Base-by-base conservation (phyloP, 306 rosid genomes). In the Neltuma alba region DNA sequence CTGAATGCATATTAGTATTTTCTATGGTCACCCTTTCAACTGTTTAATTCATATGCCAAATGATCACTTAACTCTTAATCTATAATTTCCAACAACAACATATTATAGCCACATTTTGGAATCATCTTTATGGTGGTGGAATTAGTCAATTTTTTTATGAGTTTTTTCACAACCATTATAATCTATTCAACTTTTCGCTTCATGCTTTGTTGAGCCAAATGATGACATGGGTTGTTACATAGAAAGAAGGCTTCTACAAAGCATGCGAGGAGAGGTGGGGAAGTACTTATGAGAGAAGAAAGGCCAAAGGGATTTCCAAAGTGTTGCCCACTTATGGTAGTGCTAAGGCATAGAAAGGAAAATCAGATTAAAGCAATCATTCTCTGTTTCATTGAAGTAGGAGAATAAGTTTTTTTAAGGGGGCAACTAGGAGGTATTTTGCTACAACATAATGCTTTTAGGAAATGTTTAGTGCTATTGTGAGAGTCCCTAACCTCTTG, bases 21-120 rank as follows among this genome's bases (percentile, higher is more conserved):
- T 50, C 68, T 47, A 3, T n/a, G 40, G 27, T 67, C 41, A 47
- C 71, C 65, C 52, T 67, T 57, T 72, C 61, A 60, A 47, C 64
- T 30, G 61, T 52, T 47, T 54, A 69, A 40, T 68, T 47, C 70
- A 47, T 71, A 76, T 45, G 68, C 74, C 61, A 55, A 57, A 40
- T 55, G 64, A 72, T 72, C 64, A 60, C 36, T 28, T 60, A 9
- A 60, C 16, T 60, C 36, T 23, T 58, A 16, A 25, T 4, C 18
- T 60, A 27, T 60, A 20, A 27, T 13, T 58, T 27, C 15, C 34
- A 60, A 60, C 13, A 38, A 60, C 38, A 60, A 60, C 37, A 0
- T 28, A 58, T 36, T 12, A 12, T 57, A 28, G 20, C 66, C 66
- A 60, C 66, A 28, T 60, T 60, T 4, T 60, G 20, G 12, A 60